Evolutionary conservation across 768 basidiomycete species (phyloP).

Genomic region (Rhodotorula taiwanensis): DNA sequence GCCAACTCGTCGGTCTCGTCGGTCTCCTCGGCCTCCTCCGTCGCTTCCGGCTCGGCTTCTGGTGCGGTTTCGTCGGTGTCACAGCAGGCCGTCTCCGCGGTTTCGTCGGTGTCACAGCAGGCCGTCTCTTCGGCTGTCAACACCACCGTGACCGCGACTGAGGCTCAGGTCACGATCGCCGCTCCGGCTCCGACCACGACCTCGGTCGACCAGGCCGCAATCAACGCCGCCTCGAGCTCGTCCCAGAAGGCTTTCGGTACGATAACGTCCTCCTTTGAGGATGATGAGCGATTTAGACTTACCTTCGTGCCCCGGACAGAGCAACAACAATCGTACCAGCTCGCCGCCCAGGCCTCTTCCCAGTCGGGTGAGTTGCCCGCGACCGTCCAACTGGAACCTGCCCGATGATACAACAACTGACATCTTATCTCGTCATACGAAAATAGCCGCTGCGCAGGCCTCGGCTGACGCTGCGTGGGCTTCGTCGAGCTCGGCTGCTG

Average conservation of each 20-base stretch:
- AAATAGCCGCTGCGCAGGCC: too few species aligned
- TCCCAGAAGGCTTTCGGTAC: not conserved
- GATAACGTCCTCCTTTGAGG: not conserved
- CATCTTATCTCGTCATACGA: too few species aligned
- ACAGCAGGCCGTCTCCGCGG: not conserved
- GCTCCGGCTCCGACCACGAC: not conserved
- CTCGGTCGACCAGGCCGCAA: not conserved
- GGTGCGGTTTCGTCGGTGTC: not conserved
- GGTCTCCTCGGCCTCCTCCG: not conserved
- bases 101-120: not conserved
- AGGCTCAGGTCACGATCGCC: not conserved
- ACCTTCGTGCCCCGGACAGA: too few species aligned
- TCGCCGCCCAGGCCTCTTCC: not conserved
- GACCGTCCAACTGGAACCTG: too few species aligned
- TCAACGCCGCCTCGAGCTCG: not conserved
- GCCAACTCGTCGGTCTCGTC: not conserved
- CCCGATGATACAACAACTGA: too few species aligned
- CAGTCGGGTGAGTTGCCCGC: too few species aligned
- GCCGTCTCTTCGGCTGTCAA: not conserved
- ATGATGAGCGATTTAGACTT: too few species aligned
- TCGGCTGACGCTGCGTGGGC: too few species aligned
- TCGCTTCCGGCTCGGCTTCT: not conserved
- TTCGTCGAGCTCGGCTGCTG: too few species aligned
- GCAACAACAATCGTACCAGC: too few species aligned
- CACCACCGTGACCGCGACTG: not conserved